Evolutionary conservation across 192 early-diverging fungal species (phyloP).

Genomic region (Pecoramyces ruminantium): DNA sequence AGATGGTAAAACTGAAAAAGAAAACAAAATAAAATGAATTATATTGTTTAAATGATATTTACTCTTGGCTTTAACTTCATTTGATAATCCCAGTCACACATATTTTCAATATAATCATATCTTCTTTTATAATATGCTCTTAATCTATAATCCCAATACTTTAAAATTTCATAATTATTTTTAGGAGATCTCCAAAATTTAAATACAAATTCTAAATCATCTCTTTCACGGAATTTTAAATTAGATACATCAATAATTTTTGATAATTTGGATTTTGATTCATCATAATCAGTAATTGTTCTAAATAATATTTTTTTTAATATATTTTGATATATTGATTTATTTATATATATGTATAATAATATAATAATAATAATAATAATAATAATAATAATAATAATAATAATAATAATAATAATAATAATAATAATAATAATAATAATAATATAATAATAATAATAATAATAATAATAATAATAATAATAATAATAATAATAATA

Average conservation of each 20-base stretch:
- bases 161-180: neutral
- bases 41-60: neutral
- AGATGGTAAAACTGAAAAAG: too few species aligned
- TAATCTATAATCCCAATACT: constrained; percentile 8
- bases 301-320: too few species aligned
- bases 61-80: constrained; percentile 29
- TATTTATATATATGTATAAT: neutral
- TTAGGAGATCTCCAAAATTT: constrained; percentile 20
- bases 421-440: too few species aligned
- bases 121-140: constrained; percentile 11
- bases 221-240: constrained; percentile 28
- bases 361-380: too few species aligned
- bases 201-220: constrained; percentile 35
- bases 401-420: too few species aligned
- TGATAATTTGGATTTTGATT: constrained; percentile 4
- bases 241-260: constrained; percentile 16
- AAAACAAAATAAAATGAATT: too few species aligned
- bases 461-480: too few species aligned
- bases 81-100: constrained; percentile 42
- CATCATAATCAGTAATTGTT: constrained; percentile 15
- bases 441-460: too few species aligned
- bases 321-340: neutral
- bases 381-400: too few species aligned
- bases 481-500: too few species aligned
- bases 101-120: constrained; percentile 28